Percentiles rank a stretch among this genome's conserved stretches.
phyloP scores from a whole-genome alignment of 345 rosid genomes.

The Microthlaspi erraticum region DNA sequence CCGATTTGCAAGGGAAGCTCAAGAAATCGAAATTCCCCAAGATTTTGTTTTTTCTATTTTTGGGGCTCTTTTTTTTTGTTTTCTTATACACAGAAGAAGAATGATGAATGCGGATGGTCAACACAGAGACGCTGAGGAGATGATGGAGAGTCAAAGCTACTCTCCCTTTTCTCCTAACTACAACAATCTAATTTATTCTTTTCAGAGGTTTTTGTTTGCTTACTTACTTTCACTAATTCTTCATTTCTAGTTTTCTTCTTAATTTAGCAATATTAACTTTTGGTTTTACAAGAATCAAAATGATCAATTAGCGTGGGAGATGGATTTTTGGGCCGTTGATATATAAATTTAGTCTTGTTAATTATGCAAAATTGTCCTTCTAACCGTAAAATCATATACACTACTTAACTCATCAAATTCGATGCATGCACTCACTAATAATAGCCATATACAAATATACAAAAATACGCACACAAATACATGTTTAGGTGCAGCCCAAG shows the following conservation, averaged over 20 bases:
- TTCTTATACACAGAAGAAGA: neutral
- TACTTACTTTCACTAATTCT: neutral
- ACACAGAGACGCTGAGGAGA: neutral
- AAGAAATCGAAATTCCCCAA: conserved; percentile 15
- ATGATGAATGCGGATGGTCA: neutral
- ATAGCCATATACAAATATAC: neutral
- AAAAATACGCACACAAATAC: conserved; percentile 10
- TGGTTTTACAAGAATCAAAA: neutral
- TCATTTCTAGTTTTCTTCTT: neutral
- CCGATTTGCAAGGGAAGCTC: conserved; percentile 30
- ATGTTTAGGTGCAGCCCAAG: conserved; percentile 25
- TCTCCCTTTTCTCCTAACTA: neutral
- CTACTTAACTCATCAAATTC: neutral
- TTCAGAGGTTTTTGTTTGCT: no score
- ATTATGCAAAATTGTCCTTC: no score
- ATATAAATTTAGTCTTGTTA: no score
- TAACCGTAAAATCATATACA: no score
- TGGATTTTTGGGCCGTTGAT: no score
- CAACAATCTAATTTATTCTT: no score
- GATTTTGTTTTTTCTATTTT: conserved; percentile 30
- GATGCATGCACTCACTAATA: neutral
- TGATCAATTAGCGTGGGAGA: no score
- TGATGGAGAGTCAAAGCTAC: neutral
- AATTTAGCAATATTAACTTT: neutral
- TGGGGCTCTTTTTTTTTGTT: neutral